These are phyloP conservation scores for Cyberlindnera japonica DNA, from an alignment of 805 yeast species.

Conservation along the genomic window DNA sequence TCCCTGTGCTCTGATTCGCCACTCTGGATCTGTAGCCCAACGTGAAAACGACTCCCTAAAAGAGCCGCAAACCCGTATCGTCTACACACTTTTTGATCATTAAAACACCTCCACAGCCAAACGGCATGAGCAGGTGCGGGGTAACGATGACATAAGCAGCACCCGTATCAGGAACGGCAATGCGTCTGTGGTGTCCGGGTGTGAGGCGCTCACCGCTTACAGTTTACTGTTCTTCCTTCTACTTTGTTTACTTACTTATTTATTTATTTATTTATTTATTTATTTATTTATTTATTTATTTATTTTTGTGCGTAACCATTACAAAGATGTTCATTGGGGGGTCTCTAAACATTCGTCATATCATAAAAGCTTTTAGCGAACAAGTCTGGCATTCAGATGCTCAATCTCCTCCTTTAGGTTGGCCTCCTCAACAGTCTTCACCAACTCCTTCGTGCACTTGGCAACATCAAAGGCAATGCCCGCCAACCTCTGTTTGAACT, in stretches of 20 bases:
- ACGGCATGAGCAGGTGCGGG: conserved; percentile 16
- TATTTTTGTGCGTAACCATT: neutral
- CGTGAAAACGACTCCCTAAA: no score
- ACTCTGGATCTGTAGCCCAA: no score
- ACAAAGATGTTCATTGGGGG: conserved; percentile 1
- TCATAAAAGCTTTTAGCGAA: conserved; percentile 3
- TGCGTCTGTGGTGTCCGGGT: neutral
- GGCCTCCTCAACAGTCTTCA: conserved; percentile 93
- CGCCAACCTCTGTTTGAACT: conserved; percentile 88
- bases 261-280: no score
- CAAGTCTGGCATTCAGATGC: conserved; percentile 61
- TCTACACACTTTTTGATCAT: no score
- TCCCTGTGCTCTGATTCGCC: no score
- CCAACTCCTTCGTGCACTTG: conserved; percentile 91
- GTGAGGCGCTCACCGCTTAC: neutral
- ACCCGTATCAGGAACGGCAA: neutral
- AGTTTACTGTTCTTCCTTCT: neutral
- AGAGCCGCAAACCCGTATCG: no score
- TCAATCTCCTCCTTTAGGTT: conserved; percentile 83
- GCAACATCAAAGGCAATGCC: conserved; percentile 97
- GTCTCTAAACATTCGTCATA: neutral
- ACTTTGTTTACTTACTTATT: no score
- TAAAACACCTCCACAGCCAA: conserved; percentile 10
- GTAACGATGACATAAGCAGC: conserved; percentile 4
- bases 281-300: no score